Base-by-base conservation (phyloP, 2,329 filamentous ascomycete genomes). In the Sporothrix mexicana region DNA sequence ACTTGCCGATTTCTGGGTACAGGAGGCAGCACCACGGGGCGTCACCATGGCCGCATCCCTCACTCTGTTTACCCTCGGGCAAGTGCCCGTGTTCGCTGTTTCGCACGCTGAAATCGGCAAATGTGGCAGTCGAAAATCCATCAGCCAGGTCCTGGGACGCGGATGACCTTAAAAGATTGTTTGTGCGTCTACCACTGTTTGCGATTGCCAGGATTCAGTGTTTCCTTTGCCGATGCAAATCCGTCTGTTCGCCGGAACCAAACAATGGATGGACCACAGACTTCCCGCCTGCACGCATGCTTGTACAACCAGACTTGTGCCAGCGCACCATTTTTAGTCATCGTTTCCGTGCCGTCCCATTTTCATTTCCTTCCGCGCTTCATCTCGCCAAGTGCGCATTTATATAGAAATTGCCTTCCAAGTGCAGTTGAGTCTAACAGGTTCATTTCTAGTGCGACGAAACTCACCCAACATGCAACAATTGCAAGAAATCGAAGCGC, bases 391-490 rank as follows among this genome's bases (percentile, higher is more conserved):
- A 43, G 8, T 41, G 8, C 36, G 17, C 20, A 20, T 62, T 3
- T 6, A 43, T 41, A 10, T 17, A 4, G 25, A n/a, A 59, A 15
- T 7, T 6, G 8, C 55, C 17, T 36, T 7, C n/a, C n/a, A n/a
- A 53, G 51, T 55, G 51, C 20, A 8, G 20, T 41, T 7, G 15
- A 17, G 66, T 59, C 36, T 89, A 36, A 72, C 69, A 9, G 17
- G 9, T n/a, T 17, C 36, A 64, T 25, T 8, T 66, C 36, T 15
- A 98, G 96, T 99, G 96, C 84, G 96, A 98, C 88, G 96, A 99
- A 86, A 91, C 90, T 74, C 94, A 97, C 82, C 96, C 96, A 25
- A 91, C 92, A 74, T 99, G 96, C 86, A 91, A 94, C 83, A 94
- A 96, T 80, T 96, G 93, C 84, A 91, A 92, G 79, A 96, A 96